A percentile compares a stretch with the other conserved stretches of the same genome.
Evolutionary conservation across 2,329 filamentous ascomycete genomes (phyloP).

Genomic region (Aspergillus sp.): DNA sequence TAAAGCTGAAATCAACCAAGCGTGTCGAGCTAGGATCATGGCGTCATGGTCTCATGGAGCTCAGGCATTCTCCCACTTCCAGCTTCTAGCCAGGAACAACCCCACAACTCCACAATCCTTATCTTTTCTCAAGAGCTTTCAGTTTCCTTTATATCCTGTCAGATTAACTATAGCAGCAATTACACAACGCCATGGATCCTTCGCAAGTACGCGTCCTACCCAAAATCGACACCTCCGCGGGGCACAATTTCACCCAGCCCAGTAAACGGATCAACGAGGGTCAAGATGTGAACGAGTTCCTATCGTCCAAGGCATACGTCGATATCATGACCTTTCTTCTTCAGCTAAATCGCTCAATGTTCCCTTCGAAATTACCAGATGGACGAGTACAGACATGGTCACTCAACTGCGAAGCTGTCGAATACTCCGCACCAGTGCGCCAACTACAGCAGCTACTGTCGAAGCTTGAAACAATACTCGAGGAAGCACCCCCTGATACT

Average conservation of each 20-base stretch:
- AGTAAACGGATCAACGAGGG: slow-evolving; percentile 82
- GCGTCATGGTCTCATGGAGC: slow-evolving; percentile 9
- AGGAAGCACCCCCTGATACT: slow-evolving; percentile 77
- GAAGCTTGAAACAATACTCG: slow-evolving; percentile 65
- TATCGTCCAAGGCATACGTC: slow-evolving; percentile 76
- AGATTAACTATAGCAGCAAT: neutral
- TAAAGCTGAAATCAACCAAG: neutral
- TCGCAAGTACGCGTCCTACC: slow-evolving; percentile 38
- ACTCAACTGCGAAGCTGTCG: slow-evolving; percentile 40
- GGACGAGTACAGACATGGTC: slow-evolving; percentile 51
- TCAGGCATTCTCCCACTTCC: neutral
- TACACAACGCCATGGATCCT: slow-evolving; percentile 23
- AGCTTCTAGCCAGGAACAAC: neutral
- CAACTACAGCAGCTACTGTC: slow-evolving; percentile 66
- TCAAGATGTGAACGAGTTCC: slow-evolving; percentile 76
- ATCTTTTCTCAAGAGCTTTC: neutral
- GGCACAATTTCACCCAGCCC: slow-evolving; percentile 65
- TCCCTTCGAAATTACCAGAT: slow-evolving; percentile 60
- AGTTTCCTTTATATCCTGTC: neutral
- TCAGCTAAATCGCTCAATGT: slow-evolving; percentile 85
- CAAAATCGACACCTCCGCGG: slow-evolving; percentile 47
- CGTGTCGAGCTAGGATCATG: neutral
- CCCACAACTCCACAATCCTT: neutral
- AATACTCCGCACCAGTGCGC: slow-evolving; percentile 59
- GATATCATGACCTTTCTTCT: slow-evolving; percentile 85